Conservation (phyloP, 768 basidiomycete species). For the Lactifluus rugatus region DNA sequence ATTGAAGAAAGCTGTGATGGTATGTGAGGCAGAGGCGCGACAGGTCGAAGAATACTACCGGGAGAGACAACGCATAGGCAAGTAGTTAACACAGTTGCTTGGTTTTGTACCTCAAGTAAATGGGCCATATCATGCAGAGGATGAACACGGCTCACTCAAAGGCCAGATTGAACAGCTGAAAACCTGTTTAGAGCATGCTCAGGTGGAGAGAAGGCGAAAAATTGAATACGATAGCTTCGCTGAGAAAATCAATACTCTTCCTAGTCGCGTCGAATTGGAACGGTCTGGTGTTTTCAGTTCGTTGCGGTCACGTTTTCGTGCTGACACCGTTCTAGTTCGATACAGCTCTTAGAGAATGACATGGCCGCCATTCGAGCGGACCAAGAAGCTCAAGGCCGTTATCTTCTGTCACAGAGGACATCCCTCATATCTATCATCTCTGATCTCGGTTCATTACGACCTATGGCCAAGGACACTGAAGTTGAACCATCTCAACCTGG, state of each 20-base stretch:
- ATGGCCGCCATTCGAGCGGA: conserved; percentile 66
- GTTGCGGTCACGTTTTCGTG: not conserved
- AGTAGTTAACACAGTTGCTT: conserved; percentile 21
- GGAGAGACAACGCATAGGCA: conserved; percentile 65
- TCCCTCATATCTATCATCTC: conserved; percentile 57
- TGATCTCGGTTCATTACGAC: conserved; percentile 50
- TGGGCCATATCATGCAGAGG: conserved; percentile 34
- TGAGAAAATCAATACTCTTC: conserved; percentile 72
- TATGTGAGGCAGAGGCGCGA: conserved; percentile 76
- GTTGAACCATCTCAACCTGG: conserved; percentile 28
- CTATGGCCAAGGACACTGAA: conserved; percentile 54
- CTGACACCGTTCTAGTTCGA: conserved; percentile 39
- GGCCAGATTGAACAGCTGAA: conserved; percentile 74
- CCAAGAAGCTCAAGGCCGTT: conserved; percentile 61
- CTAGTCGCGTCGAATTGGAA: conserved; percentile 66
- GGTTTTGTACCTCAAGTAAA: conserved; percentile 11
- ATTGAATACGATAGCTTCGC: conserved; percentile 82
- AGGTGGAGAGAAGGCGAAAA: conserved; percentile 62
- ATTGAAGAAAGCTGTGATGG: conserved; percentile 70
- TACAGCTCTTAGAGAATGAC: conserved; percentile 62
- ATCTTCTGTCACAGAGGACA: conserved; percentile 56
- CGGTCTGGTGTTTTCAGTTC: conserved; percentile 41
- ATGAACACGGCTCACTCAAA: conserved; percentile 57
- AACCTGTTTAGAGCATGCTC: conserved; percentile 65
- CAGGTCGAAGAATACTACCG: conserved; percentile 79